Base-by-base conservation (phyloP, 768 basidiomycete genomes). In the Floccularia luteovirens region DNA sequence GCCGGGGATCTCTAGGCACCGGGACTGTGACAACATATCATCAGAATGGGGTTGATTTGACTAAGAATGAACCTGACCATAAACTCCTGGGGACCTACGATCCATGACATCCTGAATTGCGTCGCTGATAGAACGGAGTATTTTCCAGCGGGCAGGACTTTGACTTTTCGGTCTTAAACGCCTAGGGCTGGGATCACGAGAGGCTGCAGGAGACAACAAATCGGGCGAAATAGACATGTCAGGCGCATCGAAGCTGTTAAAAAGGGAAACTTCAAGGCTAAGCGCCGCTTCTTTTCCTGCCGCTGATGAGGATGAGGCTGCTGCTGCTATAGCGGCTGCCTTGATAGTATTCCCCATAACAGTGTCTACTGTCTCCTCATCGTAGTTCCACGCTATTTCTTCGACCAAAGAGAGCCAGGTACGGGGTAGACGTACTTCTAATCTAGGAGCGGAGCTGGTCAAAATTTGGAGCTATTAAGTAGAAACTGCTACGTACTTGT, bases 341-440 rank as follows among this genome's bases (percentile, higher is more conserved):
- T 75, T 69, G 49, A 90, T 79, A 23, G 83, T 79, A 35, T 70
- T 62, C 12, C 71, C 80, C 65, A 88, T 77, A 10, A 82, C 70
- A 40, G 63, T 59, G 11, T 78, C 80, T 8, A 82, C 68, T 2
- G 77, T 70, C 47, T 82, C 76, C 41, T 80, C 77, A 28, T 76
- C 75, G 41, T 82, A 82, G 13, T 77, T 79, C 59, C 82, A 85
- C 1, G 81, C 72, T 24, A 92, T 76, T 50, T 87, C 79, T 31
- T 89, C 85, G 12, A 90, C 73, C 31, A 92, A 70, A 7, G 84
- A 67, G 11, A 92, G 76, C 86, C 89, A 92, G 47, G 75, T 79
- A n/a, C 80, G 74, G 7, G 89, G 89, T 4, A 90, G 73, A 4
- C 86, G 75, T 37, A 92, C 82, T 56, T 90, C 89, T 46, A 91